Conservation (phyloP, 108 stramenopile genomes). For the Skeletonema potamos region DNA sequence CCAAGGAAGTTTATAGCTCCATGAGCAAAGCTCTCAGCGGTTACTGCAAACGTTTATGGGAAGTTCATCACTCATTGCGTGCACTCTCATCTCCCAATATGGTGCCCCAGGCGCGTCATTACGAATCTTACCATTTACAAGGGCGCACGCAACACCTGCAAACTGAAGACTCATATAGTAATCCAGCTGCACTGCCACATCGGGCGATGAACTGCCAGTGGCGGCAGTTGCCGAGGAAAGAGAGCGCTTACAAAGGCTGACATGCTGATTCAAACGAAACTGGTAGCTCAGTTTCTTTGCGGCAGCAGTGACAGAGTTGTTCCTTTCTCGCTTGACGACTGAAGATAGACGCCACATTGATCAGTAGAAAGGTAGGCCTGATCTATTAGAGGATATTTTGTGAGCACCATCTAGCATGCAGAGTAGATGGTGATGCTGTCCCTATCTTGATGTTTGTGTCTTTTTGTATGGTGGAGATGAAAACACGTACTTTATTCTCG, state of each 20-base stretch:
- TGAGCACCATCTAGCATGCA: not conserved
- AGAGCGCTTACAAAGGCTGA: not conserved
- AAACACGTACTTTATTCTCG: not conserved
- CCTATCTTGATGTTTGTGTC: too few relatives aligned
- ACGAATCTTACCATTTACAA: slow-evolving; percentile 11
- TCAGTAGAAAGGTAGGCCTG: not conserved
- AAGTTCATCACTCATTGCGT: not conserved
- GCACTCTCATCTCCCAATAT: not conserved
- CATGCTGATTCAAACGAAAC: not conserved
- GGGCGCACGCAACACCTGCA: slow-evolving; percentile 40
- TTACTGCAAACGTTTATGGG: slow-evolving; percentile 14
- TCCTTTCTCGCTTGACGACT: not conserved
- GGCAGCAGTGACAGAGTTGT: not conserved
- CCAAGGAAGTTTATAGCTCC: not conserved
- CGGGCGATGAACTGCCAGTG: not conserved
- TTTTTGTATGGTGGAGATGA: not conserved
- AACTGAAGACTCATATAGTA: slow-evolving; percentile 54
- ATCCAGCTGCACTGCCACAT: slow-evolving; percentile 42
- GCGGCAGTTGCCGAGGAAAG: not conserved
- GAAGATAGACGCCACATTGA: not conserved
- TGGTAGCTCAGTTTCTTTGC: not conserved
- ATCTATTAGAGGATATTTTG: not conserved
- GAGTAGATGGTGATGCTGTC: not conserved
- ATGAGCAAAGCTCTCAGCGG: slow-evolving; percentile 2
- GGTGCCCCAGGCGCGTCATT: not conserved